phyloP scores from a whole-genome alignment of 2,329 filamentous ascomycete genomes.

The Kalaharituber pfeilii region DNA sequence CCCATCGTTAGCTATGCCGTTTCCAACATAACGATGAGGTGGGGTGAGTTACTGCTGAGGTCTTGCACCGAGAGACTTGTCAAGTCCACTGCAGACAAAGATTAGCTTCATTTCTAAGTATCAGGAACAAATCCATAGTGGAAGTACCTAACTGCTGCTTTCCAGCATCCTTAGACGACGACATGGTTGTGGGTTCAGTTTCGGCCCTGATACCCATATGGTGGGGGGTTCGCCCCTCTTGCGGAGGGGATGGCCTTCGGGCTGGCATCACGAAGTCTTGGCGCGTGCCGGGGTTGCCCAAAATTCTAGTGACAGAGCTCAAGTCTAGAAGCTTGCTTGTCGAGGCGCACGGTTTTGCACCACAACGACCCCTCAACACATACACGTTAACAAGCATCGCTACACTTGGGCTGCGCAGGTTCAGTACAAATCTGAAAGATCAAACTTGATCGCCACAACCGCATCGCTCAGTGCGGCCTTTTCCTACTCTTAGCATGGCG shows the following conservation, averaged over 20 bases:
- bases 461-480: too few species aligned
- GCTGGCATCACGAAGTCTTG: constrained; percentile 1
- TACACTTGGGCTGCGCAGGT: too few species aligned
- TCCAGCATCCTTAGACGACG: not conserved
- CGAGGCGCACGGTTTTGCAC: not conserved
- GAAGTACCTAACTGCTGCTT: not conserved
- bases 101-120: constrained; percentile 1
- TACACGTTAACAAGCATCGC: too few species aligned
- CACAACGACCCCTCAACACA: not conserved
- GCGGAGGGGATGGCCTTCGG: not conserved
- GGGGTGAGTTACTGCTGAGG: constrained; percentile 36
- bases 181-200: not conserved
- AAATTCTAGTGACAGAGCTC: not conserved
- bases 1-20: not conserved
- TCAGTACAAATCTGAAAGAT: too few species aligned
- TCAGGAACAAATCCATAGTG: not conserved
- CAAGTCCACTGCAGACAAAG: constrained; percentile 40
- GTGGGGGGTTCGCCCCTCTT: not conserved
- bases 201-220: not conserved
- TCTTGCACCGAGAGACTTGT: constrained; percentile 66
- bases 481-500: not conserved
- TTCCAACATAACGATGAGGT: not conserved
- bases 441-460: too few species aligned
- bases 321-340: too few species aligned
- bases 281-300: not conserved